Evolutionary conservation across 768 basidiomycete species (phyloP).

Genomic region (Clitopilus passeckerianus): DNA sequence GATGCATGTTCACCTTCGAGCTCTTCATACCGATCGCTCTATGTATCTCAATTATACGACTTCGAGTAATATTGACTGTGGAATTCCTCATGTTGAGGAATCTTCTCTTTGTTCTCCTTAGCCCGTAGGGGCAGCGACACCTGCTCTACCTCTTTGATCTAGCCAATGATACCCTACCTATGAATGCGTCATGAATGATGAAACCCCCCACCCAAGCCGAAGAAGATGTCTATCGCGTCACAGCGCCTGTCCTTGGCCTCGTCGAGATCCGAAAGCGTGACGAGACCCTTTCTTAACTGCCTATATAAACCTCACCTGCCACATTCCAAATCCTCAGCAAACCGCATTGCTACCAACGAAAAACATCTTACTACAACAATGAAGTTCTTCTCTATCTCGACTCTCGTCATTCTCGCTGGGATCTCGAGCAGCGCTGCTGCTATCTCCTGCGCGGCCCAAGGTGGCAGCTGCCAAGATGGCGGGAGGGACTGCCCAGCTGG

Average conservation of each 20-base stretch:
- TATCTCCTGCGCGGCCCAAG: background rate
- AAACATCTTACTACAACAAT: background rate
- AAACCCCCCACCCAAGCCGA: background rate
- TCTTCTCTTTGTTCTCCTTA: no score
- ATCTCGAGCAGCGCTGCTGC: background rate
- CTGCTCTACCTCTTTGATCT: no score
- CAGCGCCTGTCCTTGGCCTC: background rate
- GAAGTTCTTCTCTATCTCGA: background rate
- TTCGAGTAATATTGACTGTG: no score
- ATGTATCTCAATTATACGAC: no score
- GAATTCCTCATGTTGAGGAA: no score
- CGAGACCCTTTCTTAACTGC: background rate
- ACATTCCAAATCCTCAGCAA: background rate
- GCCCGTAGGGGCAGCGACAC: no score
- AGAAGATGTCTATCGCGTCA: background rate
- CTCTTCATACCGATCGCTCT: no score
- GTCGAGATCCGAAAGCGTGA: background rate
- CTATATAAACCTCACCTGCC: background rate
- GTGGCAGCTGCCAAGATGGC: background rate
- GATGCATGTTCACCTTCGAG: no score
- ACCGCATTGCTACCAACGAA: background rate
- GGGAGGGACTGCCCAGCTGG: background rate
- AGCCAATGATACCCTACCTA: background rate
- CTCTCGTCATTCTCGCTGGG: background rate
- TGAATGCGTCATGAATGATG: background rate